A percentile compares a stretch with the other conserved stretches of the same genome.
phyloP scores from a whole-genome alignment of 345 rosid genomes.

The Eucalyptus sideroxylon region DNA sequence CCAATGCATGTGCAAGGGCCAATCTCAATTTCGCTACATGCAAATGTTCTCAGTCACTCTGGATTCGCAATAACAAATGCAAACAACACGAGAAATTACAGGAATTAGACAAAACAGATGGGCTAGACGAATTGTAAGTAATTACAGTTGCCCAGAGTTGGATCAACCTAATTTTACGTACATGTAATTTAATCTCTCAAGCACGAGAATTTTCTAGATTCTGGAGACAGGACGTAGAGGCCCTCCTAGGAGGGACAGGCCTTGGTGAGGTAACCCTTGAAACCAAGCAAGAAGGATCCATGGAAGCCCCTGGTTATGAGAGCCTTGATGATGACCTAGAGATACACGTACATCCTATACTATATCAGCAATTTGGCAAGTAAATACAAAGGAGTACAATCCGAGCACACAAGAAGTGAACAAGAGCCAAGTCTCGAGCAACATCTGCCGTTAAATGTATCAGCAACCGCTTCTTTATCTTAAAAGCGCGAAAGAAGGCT shows the following conservation, averaged over 20 bases:
- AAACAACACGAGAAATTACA: neutral
- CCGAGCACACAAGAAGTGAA: neutral
- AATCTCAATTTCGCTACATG: neutral
- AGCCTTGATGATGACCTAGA: neutral
- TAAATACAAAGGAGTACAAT: neutral
- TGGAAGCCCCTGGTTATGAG: no score
- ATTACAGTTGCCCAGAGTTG: no score
- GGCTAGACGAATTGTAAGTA: no score
- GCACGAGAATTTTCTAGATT: neutral
- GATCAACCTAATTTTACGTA: neutral
- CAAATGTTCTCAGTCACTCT: no score
- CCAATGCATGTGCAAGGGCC: neutral
- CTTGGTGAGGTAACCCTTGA: no score
- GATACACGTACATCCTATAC: neutral
- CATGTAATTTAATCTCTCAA: neutral
- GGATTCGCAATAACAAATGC: neutral
- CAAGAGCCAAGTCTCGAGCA: neutral
- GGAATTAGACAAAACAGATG: neutral
- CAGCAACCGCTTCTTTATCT: neutral
- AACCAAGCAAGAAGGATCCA: no score
- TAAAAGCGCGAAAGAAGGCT: neutral
- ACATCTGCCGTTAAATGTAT: neutral
- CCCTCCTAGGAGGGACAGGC: no score
- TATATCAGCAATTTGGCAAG: neutral
- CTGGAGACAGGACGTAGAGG: no score